These are phyloP conservation scores for Ogataea paraovalis DNA, from an alignment of 805 yeast genomes.

Conservation along the genomic window DNA sequence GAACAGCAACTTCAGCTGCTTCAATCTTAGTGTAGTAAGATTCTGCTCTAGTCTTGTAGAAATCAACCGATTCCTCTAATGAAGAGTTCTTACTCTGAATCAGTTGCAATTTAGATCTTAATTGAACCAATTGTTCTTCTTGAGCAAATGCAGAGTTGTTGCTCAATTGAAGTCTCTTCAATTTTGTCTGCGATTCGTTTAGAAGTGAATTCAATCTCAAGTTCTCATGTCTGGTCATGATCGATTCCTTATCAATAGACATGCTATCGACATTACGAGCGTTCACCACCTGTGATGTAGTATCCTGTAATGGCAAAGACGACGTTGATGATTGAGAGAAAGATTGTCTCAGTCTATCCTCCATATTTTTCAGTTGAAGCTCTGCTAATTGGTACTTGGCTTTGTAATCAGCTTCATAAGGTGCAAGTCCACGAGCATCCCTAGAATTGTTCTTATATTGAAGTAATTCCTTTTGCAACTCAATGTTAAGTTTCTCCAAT, in stretches of 20 bases:
- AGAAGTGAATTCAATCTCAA: slow-evolving; percentile 32
- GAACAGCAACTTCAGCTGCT: slow-evolving; percentile 70
- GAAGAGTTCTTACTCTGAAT: slow-evolving; percentile 54
- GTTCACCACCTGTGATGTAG: slow-evolving; percentile 14
- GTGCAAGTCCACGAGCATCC: slow-evolving; percentile 34
- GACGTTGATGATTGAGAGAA: slow-evolving; percentile 9
- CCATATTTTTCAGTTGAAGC: slow-evolving; percentile 39
- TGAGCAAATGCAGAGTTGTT: slow-evolving; percentile 28
- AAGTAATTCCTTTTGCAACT: slow-evolving; percentile 33
- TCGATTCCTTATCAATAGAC: slow-evolving; percentile 21
- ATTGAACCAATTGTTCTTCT: slow-evolving; percentile 36
- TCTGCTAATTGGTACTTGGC: slow-evolving; percentile 45
- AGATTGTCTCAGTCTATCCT: slow-evolving; percentile 28
- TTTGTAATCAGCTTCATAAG: slow-evolving; percentile 37
- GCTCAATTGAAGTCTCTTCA: slow-evolving; percentile 27
- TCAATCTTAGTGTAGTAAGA: slow-evolving; percentile 71
- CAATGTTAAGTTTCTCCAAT: slow-evolving; percentile 29
- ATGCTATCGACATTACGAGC: slow-evolving; percentile 11
- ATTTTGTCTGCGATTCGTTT: slow-evolving; percentile 33
- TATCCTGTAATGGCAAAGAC: slow-evolving; percentile 30
- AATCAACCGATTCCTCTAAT: slow-evolving; percentile 47
- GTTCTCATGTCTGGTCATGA: slow-evolving; percentile 30
- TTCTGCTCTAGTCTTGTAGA: slow-evolving; percentile 70
- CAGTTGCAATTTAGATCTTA: slow-evolving; percentile 56
- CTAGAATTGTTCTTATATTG: slow-evolving; percentile 26